phyloP scores from a whole-genome alignment of 1,139 yeast species.

The Maudiozyma humilis region DNA sequence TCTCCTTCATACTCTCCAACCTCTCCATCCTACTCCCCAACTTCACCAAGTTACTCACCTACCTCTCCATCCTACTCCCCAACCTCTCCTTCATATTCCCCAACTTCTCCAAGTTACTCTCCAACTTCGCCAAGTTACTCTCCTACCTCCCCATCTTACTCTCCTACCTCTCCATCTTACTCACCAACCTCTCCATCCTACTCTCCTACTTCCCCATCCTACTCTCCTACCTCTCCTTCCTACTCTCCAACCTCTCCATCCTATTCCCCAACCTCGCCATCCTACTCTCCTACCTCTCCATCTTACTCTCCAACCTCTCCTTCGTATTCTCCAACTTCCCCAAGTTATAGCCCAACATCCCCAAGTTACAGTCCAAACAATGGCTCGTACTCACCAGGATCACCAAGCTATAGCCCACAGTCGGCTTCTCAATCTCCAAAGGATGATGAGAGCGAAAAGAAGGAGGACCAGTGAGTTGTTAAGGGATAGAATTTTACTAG shows the following conservation, averaged over 20 bases:
- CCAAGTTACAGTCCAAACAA: conserved; percentile 61
- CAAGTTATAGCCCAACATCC: conserved; percentile 69
- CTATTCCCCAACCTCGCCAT: conserved; percentile 56
- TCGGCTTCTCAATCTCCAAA: conserved; percentile 49
- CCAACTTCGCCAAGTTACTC: conserved; percentile 56
- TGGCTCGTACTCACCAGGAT: conserved; percentile 63
- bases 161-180: conserved; percentile 46
- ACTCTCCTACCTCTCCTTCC: conserved; percentile 48
- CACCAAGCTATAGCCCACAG: conserved; percentile 62
- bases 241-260: conserved; percentile 54
- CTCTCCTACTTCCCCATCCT: conserved; percentile 52
- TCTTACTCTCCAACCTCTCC: conserved; percentile 53
- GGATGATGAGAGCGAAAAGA: conserved; percentile 12
- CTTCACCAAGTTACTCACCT: conserved; percentile 47
- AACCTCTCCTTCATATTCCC: conserved; percentile 54
- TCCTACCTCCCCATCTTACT: conserved; percentile 52
- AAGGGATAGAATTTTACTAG: neutral
- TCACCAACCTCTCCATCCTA: conserved; percentile 53
- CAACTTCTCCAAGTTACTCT: conserved; percentile 52
- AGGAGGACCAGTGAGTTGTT: conserved; percentile 6
- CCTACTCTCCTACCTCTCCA: conserved; percentile 48
- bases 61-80: conserved; percentile 62
- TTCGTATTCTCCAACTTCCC: conserved; percentile 51
- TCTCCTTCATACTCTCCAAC: conserved; percentile 70
- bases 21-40: conserved; percentile 46